Base-by-base conservation (phyloP, 108 stramenopile species). In the Seminavis robusta region DNA sequence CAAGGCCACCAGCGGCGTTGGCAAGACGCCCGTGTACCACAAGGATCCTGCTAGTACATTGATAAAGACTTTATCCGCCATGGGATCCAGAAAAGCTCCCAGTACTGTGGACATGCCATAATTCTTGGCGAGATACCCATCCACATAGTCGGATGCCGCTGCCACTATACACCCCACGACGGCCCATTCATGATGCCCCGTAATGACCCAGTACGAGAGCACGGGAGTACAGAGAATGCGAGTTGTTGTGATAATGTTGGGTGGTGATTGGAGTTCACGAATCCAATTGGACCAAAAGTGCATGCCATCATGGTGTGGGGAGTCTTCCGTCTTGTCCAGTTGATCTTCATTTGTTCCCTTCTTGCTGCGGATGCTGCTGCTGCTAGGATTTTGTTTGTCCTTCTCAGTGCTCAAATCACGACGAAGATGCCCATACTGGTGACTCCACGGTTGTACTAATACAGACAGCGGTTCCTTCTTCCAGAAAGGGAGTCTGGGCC, bases 61-160 rank as follows among this genome's bases (percentile, higher is more conserved):
- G 37, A 84, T 71, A 39, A 92, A 54, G 17, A 86, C 53, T 67
- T 93, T 93, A 47, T 93, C 92, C 9, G 86, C 88, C 32, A 89
- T 58, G 19, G 92, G 92, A 76, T 93, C 92, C 21, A 93, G 73
- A 42, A 85, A 93, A 2, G 91, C 71, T 28, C 91, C 91, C 17
- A 93, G 53, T 20, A 84, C 81, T 9, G 91, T 93, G 11, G 57
- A 59, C 62, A 64, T 70, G 27, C 65, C 55, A 39, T 81, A 78
- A 10, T 58, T 63, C 47, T 83, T 71, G n/a, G 91, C 91, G 13
- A 93, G 72, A 46, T 80, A 87, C 33, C 91, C 91, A 67, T 93
- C 91, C n/a, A 89, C 47, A 20, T 44, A 67, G 59, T 93, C 91
- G 7, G 91, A 87, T 33, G 75, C 43, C 10, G 77, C 83, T 29